Evolutionary conservation across 2,329 filamentous ascomycete genomes (phyloP), one percentile per base, ranked within the genome.

Genomic region (Diaporthe citriasiana): DNA sequence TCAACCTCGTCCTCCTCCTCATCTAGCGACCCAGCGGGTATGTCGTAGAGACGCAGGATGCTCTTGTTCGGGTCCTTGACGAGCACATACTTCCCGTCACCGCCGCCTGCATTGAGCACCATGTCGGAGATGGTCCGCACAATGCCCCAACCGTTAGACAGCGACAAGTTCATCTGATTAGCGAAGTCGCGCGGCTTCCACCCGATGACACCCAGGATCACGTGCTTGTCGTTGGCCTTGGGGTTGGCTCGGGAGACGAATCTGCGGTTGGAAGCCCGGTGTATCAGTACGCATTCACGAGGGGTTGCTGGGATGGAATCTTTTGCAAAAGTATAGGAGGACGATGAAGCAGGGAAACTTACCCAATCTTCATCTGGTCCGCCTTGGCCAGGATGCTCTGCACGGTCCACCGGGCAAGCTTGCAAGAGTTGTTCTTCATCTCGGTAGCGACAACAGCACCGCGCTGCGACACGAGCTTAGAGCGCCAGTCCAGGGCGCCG

Each of bases 391-490:
- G 91, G 81, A 99, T 98, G 82, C 93, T 94, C 89, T 99, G 97
- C 56, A 96, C 95, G 42, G 97, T 98, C 97, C 97, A 99, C 83
- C 97, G 90, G 74, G 97, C 97, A 76, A 99, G 92, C 89, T 99
- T 99, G 93, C 95, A 97, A 82, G 92, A 95, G 91, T 99, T 99
- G 91, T 99, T 99, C 94, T 99, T 99, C 97, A 99, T 99, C 88
- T 99, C 97, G 17, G 97, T 99, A 27, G 97, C 97, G 35, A 99
- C 94, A 56, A 99, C 96, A 73, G 97, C 97, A 91, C 97, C 97
- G 81, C 97, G 93, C 88, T 98, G 95, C 79, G 93, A 95, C 77
- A 94, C 93, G 75, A 99, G 91, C 90, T 99, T 99, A 78, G 92
- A 93, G 83, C 97, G 91, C 97, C 97, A 99, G 89, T 99, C 97